phyloP scores from a whole-genome alignment of 2,329 filamentous ascomycete species.

The Talaromyces sp. region DNA sequence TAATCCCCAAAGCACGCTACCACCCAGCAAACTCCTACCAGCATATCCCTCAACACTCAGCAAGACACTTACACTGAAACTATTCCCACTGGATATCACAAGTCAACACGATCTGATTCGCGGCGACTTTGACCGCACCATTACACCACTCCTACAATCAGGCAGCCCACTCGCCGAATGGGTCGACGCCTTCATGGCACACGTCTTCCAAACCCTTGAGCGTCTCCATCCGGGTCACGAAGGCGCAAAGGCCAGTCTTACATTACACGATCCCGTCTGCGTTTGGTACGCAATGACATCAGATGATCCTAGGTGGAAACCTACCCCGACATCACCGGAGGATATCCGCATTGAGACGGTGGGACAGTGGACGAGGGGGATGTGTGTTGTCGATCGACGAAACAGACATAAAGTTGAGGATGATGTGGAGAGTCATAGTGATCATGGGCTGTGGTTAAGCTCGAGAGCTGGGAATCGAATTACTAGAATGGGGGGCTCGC shows the following conservation, averaged over 20 bases:
- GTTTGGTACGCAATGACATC: conserved; percentile 72
- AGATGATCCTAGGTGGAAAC: conserved; percentile 35
- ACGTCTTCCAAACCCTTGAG: conserved; percentile 67
- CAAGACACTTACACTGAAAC: conserved; percentile 61
- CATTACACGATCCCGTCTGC: conserved; percentile 73
- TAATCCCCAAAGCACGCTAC: conserved; percentile 74
- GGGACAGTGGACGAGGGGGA: conserved; percentile 92
- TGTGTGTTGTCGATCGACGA: conserved; percentile 80
- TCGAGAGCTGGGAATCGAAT: conserved; percentile 73
- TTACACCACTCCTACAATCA: conserved; percentile 54
- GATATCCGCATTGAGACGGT: conserved; percentile 86
- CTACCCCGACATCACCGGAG: conserved; percentile 57
- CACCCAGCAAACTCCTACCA: conserved; percentile 57
- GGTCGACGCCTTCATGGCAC: conserved; percentile 68
- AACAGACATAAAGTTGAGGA: conserved; percentile 43
- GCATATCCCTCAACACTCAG: conserved; percentile 64
- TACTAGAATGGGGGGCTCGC: conserved; percentile 63
- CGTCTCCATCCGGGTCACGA: conserved; percentile 55
- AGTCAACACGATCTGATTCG: conserved; percentile 64
- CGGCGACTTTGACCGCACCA: conserved; percentile 56
- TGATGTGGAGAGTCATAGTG: conserved; percentile 62
- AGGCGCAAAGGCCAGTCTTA: conserved; percentile 54
- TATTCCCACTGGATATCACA: conserved; percentile 77
- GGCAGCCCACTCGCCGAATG: conserved; percentile 73
- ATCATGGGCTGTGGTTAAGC: conserved; percentile 74